A percentile compares a stretch with the other conserved stretches of the same genome.
These are phyloP conservation scores for Dioszegia hungarica DNA, from an alignment of 768 basidiomycete species.

Conservation along the genomic window DNA sequence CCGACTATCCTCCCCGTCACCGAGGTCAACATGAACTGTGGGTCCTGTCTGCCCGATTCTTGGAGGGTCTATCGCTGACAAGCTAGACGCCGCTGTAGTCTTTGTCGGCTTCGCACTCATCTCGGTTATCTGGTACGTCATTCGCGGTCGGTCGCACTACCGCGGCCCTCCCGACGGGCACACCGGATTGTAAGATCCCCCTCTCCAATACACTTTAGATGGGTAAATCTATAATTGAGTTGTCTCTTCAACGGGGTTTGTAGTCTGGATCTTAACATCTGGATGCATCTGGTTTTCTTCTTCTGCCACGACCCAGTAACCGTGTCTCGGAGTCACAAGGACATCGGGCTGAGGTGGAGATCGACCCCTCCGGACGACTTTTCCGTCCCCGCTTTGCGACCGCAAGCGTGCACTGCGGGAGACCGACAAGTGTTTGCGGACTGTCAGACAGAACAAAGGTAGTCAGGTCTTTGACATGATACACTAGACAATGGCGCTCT, in stretches of 20 bases:
- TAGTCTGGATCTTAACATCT: conserved; percentile 10
- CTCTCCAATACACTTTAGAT: not conserved
- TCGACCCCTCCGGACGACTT: too few relatives aligned
- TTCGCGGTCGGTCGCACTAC: conserved; percentile 53
- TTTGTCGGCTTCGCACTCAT: conserved; percentile 60
- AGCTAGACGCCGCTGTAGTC: conserved; percentile 60
- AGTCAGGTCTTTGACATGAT: too few relatives aligned
- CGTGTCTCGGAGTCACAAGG: too few relatives aligned
- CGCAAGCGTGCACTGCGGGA: too few relatives aligned
- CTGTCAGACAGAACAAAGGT: too few relatives aligned
- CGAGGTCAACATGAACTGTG: conserved; percentile 54
- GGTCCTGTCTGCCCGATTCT: conserved; percentile 13
- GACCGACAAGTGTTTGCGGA: too few relatives aligned
- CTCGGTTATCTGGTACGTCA: conserved; percentile 65
- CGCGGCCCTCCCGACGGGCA: conserved; percentile 19
- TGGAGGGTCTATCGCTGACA: not conserved
- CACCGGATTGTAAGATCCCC: conserved; percentile 5
- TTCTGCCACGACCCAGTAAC: not conserved
- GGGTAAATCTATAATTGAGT: not conserved
- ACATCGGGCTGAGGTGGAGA: too few relatives aligned
- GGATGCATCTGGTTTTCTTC: not conserved
- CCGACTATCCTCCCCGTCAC: conserved; percentile 61
- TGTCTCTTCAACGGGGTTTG: conserved; percentile 5
- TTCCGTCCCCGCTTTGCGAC: too few relatives aligned
- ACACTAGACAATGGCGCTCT: too few relatives aligned